Evolutionary conservation across 768 basidiomycete species (phyloP).

Genomic region (Lactarius sanguifluus): DNA sequence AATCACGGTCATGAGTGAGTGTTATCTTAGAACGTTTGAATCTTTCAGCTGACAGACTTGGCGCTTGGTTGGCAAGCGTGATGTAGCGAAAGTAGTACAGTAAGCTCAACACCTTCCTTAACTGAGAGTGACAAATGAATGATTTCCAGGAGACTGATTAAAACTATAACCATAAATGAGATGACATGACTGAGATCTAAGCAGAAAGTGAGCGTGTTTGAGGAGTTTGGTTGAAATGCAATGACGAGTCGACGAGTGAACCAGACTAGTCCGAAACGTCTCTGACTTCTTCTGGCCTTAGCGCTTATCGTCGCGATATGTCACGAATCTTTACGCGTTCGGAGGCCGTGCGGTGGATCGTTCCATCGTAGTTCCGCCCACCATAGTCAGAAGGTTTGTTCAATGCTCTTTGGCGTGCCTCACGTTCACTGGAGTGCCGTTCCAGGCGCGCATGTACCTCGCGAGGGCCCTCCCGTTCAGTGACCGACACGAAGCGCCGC

Average conservation of each 20-base stretch:
- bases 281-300: conserved; percentile 1
- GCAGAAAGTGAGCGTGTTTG: neutral
- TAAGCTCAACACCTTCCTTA: conserved; percentile 2
- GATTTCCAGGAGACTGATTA: neutral
- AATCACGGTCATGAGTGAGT: neutral
- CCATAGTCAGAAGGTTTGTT: neutral
- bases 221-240: neutral
- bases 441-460: neutral
- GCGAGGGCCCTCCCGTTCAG: conserved; percentile 6
- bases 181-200: neutral
- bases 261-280: neutral
- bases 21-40: conserved; percentile 6
- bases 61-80: neutral
- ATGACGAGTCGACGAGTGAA: neutral
- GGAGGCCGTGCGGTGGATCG: neutral
- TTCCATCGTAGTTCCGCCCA: neutral
- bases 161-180: conserved; percentile 16
- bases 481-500: conserved; percentile 12
- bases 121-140: neutral
- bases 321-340: conserved; percentile 2
- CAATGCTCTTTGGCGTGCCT: conserved; percentile 3
- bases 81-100: neutral
- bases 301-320: neutral
- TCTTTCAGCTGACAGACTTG: neutral
- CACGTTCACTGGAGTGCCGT: neutral